Conservation (phyloP, 1,139 yeast species). For the Candida anutae region DNA sequence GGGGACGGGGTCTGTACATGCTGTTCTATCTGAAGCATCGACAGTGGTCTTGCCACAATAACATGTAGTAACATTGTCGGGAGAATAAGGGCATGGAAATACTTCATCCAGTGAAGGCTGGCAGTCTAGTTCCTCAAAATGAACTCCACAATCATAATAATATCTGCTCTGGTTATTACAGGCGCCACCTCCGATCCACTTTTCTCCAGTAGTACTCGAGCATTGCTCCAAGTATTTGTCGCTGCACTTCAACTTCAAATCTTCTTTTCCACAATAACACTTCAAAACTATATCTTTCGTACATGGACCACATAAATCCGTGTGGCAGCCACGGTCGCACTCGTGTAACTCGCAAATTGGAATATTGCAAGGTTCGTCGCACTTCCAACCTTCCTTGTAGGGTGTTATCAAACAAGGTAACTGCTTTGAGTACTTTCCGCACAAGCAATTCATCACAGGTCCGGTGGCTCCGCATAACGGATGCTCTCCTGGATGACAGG, state of each 20-base stretch:
- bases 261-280: constrained; percentile 72
- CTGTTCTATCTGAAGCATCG: constrained; percentile 26
- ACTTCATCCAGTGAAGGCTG: constrained; percentile 37
- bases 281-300: constrained; percentile 22
- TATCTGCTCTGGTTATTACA: constrained; percentile 49
- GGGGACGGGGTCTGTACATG: constrained; percentile 73
- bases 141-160: constrained; percentile 59
- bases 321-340: constrained; percentile 46
- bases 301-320: constrained; percentile 78
- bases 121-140: constrained; percentile 52
- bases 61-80: constrained; percentile 52
- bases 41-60: constrained; percentile 61
- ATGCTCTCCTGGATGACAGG: constrained; percentile 91
- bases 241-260: constrained; percentile 38
- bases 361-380: constrained; percentile 50
- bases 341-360: constrained; percentile 62
- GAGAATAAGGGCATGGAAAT: constrained; percentile 57
- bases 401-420: constrained; percentile 70
- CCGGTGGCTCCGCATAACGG: constrained; percentile 75
- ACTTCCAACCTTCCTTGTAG: constrained; percentile 59
- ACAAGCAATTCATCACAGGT: constrained; percentile 58
- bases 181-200: constrained; percentile 57
- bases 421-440: constrained; percentile 65
- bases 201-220: constrained; percentile 11
- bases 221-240: constrained; percentile 32